Percentiles rank a stretch among this genome's conserved stretches.
Evolutionary conservation across 768 basidiomycete species (phyloP).

Genomic region (Clavaria fumosa): DNA sequence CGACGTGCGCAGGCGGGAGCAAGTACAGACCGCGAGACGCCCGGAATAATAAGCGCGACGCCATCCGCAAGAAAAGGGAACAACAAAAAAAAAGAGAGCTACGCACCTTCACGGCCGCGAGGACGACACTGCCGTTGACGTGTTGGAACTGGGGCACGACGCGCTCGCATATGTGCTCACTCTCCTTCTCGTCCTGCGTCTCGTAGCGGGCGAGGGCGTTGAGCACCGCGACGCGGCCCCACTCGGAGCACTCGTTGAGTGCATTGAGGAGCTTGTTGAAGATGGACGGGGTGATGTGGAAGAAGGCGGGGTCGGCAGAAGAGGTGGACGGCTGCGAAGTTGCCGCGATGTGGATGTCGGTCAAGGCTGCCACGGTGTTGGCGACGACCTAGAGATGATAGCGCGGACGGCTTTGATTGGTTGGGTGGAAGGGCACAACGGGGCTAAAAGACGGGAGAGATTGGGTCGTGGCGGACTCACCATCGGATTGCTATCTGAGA

Average conservation of each 20-base stretch:
- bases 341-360: slow-evolving; percentile 77
- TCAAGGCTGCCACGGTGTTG: slow-evolving; percentile 85
- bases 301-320: slow-evolving; percentile 48
- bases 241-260: slow-evolving; percentile 95
- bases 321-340: slow-evolving; percentile 39
- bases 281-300: slow-evolving; percentile 69
- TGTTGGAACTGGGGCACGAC: slow-evolving; percentile 99
- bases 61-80: no score
- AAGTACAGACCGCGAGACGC: no score
- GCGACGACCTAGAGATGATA: slow-evolving; percentile 99
- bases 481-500: slow-evolving; percentile 95
- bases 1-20: neutral
- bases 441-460: neutral
- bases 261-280: slow-evolving; percentile 87
- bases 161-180: slow-evolving; percentile 96
- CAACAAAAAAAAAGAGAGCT: neutral
- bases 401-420: no score
- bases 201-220: slow-evolving; percentile 75
- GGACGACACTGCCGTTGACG: slow-evolving; percentile 86
- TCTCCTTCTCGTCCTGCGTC: slow-evolving; percentile 81
- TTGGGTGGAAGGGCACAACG: neutral
- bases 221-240: slow-evolving; percentile 91
- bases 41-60: no score
- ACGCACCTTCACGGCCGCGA: slow-evolving; percentile 86
- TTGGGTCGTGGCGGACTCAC: slow-evolving; percentile 23